Evolutionary conservation across 164 flowering plant genomes (phyloP).

Genomic region (Nelumbo lutea): DNA sequence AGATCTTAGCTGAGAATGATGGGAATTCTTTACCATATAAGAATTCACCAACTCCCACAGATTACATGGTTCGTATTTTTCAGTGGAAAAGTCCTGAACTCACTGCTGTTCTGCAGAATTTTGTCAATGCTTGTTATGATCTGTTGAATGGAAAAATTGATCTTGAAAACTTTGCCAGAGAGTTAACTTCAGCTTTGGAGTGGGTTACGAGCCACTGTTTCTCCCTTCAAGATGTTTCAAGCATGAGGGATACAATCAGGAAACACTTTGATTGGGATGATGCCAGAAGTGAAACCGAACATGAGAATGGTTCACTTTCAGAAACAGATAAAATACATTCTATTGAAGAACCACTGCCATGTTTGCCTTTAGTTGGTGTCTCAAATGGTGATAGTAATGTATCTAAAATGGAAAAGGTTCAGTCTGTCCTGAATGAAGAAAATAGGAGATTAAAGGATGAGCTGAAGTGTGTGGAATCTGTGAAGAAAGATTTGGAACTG

Average conservation of each 20-base stretch:
- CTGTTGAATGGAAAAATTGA: conserved; percentile 39
- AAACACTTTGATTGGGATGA: conserved; percentile 42
- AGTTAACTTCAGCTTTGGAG: conserved; percentile 45
- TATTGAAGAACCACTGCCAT: conserved; percentile 14
- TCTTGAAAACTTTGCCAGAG: conserved; percentile 40
- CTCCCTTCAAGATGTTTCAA: conserved; percentile 56
- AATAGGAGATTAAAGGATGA: conserved; percentile 38
- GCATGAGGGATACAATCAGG: conserved; percentile 45
- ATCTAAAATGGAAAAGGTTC: conserved; percentile 19
- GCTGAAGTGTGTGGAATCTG: conserved; percentile 26
- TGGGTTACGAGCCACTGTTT: conserved; percentile 61
- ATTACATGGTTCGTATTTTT: conserved; percentile 53
- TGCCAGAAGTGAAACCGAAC: conserved; percentile 37
- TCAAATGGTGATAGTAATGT: conserved; percentile 17
- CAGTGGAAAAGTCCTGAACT: conserved; percentile 69
- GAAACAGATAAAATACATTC: conserved; percentile 9
- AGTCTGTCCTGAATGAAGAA: conserved; percentile 33
- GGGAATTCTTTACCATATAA: conserved; percentile 19
- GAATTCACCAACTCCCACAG: conserved; percentile 23
- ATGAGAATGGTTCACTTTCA: conserved; percentile 16
- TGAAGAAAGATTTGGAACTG: conserved; percentile 36
- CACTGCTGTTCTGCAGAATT: conserved; percentile 31
- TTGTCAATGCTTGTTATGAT: conserved; percentile 41
- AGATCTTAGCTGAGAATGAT: conserved; percentile 24
- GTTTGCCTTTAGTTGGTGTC: conserved; percentile 10